Base-by-base conservation (phyloP, 1,139 yeast species). In the Geotrichum klebahnii region DNA sequence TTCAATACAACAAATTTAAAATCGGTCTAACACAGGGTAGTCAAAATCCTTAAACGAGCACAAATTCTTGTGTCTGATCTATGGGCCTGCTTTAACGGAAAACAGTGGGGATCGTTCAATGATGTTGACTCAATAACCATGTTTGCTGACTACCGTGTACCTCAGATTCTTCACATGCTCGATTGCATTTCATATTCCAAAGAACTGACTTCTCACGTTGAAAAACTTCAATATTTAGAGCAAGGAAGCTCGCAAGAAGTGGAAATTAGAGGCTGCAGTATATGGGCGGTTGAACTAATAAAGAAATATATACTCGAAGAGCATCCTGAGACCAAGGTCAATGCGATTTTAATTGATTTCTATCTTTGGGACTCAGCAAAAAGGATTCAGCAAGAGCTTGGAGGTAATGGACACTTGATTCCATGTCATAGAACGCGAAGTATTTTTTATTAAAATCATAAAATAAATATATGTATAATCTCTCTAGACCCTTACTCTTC, bases 121-220 rank as follows among this genome's bases (percentile, higher is more conserved):
- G 76, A 72, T 52, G 72, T 72, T 37, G 70, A 66, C 51, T 48
- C 58, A 22, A 59, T 72, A 41, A 71, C 76, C n/a, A 72, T 72
- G 76, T 72, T 72, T 61, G 76, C 76, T 10, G 76, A 72, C 55
- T 72, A 72, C 53, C 62, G 76, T 12, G 76, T 72, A 4, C 76
- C 76, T 1, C 76, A 72, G 54, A 71, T 72, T 9, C 62, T 72
- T 28, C 62, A 65, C 41, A 57, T 59, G 14, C 58, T 71, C 20
- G 67, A 69, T 10, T 70, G 73, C 44, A 46, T 72, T n/a, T 43
- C 55, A 22, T 72, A 72, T 53, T 64, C 72, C 1, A 52, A 55
- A 2, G 46, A 35, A 12, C 61, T 72, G 22, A 57, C 56, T 10
- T 28, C 40, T 6, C 59, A 59, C 10, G 48, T 70, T 14, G 49